Evolutionary conservation across 192 early-diverging fungal species (phyloP).

Genomic region (Mycoemilia scoparia): DNA sequence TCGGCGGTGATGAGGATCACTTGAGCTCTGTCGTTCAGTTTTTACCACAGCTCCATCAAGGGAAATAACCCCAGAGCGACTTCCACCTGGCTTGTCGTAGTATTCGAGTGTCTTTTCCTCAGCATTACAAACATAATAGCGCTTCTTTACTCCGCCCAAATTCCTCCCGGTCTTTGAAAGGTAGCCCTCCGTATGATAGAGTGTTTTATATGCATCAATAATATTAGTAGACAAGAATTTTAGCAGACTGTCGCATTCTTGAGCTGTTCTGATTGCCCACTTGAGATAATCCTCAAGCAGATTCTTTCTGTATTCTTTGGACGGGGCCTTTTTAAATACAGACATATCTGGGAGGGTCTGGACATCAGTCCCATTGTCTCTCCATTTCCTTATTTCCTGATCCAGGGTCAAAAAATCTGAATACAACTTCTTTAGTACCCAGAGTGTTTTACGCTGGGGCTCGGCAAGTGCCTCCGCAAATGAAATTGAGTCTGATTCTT

Average conservation of each 20-base stretch:
- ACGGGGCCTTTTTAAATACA: conserved; percentile 2
- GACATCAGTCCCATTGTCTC: conserved; percentile 7
- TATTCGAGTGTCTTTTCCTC: conserved; percentile 54
- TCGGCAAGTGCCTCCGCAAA: conserved; percentile 25
- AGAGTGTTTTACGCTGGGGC: conserved; percentile 33
- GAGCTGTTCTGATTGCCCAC: not conserved
- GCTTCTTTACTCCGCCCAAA: conserved; percentile 93
- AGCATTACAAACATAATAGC: conserved; percentile 58
- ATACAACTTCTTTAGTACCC: conserved; percentile 78
- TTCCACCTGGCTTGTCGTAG: conserved; percentile 63
- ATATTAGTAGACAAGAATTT: conserved; percentile 62
- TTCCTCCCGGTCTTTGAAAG: conserved; percentile 86
- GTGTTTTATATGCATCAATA: conserved; percentile 25
- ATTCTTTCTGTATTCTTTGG: too few species aligned
- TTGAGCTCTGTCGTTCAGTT: conserved; percentile 12
- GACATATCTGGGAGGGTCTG: not conserved
- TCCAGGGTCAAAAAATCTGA: conserved; percentile 71
- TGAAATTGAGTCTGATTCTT: conserved; percentile 22
- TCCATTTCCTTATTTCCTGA: conserved; percentile 40
- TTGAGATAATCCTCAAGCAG: not conserved
- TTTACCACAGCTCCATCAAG: conserved; percentile 43
- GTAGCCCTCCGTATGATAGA: conserved; percentile 64
- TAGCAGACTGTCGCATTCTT: conserved; percentile 20
- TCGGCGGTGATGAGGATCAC: conserved; percentile 5
- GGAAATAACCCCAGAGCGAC: conserved; percentile 50